Conservation (phyloP, 208 protist genomes). For the Crithidia fasciculata region DNA sequence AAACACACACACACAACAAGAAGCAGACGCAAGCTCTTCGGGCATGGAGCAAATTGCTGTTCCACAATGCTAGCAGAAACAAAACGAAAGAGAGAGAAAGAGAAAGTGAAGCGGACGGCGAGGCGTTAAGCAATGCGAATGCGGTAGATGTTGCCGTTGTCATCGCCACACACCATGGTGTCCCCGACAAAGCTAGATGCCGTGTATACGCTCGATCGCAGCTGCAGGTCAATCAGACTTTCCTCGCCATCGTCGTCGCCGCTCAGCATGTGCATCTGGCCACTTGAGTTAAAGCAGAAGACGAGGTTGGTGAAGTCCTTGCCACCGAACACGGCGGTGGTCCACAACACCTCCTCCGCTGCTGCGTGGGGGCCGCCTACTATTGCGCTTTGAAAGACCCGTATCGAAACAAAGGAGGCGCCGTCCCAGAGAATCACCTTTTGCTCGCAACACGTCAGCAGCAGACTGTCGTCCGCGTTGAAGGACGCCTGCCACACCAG, state of each 20-base stretch:
- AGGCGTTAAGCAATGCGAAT: constrained; percentile 37
- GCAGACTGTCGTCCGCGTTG: constrained; percentile 42
- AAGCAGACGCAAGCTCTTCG: not conserved
- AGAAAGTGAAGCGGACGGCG: not conserved
- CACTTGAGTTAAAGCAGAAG: constrained; percentile 47
- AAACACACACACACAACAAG: not conserved
- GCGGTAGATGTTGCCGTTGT: constrained; percentile 66
- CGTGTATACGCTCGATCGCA: constrained; percentile 50
- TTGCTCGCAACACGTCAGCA: constrained; percentile 63
- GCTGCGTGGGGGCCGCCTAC: not conserved
- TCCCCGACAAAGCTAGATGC: constrained; percentile 34
- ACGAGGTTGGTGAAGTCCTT: constrained; percentile 34
- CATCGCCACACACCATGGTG: constrained; percentile 59
- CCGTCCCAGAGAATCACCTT: constrained; percentile 60
- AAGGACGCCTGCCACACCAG: constrained; percentile 60
- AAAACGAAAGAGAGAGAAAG: constrained; percentile 7
- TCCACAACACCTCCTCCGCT: constrained; percentile 42
- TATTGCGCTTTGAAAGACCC: constrained; percentile 25
- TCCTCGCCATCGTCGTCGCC: constrained; percentile 26
- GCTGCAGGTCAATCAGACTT: constrained; percentile 48
- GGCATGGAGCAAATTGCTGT: not conserved
- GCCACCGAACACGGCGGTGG: constrained; percentile 46
- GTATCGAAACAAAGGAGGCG: constrained; percentile 27
- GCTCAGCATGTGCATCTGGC: constrained; percentile 46
- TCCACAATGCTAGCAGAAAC: not conserved